Evolutionary conservation across 176 grass and related monocot genomes (phyloP).

Genomic region (Carex kokanica): DNA sequence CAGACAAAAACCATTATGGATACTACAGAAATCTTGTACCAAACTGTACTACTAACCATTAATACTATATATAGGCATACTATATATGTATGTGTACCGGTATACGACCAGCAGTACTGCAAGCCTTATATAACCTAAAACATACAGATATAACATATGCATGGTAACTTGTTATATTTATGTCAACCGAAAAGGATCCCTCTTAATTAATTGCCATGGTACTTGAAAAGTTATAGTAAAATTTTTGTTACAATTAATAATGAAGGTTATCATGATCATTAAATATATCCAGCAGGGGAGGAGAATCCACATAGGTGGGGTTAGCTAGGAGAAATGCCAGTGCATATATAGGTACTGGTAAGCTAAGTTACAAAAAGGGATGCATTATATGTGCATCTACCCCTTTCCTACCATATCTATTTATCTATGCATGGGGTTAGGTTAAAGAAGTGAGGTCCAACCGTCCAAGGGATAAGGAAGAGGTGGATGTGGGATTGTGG

Average conservation of each 20-base stretch:
- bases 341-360: background rate
- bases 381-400: conserved; percentile 14
- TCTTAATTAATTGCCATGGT: background rate
- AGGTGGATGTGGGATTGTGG: background rate
- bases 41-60: background rate
- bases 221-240: conserved; percentile 1
- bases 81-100: background rate
- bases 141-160: background rate
- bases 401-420: background rate
- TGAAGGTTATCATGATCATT: conserved; percentile 5
- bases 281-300: background rate
- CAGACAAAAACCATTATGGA: background rate
- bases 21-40: background rate
- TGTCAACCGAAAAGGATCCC: conserved; percentile 1
- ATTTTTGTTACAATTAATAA: background rate
- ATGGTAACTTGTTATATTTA: conserved; percentile 9
- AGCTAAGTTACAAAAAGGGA: background rate
- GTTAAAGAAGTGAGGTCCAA: conserved; percentile 12
- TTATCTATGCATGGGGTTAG: background rate
- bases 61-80: background rate
- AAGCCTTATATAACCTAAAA: background rate
- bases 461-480: conserved; percentile 11
- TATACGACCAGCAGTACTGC: background rate
- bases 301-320: background rate
- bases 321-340: conserved; percentile 11